phyloP scores from a whole-genome alignment of 495 filamentous ascomycete species.

The Aspergillus sparsus region DNA sequence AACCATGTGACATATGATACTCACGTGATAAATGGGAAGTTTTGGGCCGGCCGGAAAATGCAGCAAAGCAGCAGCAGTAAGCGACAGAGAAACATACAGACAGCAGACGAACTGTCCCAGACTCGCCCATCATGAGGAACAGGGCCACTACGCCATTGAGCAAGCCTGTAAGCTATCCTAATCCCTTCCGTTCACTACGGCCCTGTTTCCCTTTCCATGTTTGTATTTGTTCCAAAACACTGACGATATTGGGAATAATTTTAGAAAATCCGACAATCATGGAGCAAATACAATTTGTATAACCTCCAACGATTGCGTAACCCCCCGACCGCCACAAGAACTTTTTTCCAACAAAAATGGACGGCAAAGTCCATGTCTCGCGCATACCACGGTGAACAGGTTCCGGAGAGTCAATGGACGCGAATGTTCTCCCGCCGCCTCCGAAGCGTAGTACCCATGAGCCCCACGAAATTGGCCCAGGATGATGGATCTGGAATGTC shows the following conservation, averaged over 20 bases:
- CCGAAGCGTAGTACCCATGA: conserved; percentile 82
- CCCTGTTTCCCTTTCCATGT: conserved; percentile 7
- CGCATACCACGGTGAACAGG: conserved; percentile 90
- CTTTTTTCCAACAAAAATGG: conserved; percentile 99
- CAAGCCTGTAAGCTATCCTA: conserved; percentile 39
- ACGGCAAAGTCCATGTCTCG: conserved; percentile 76
- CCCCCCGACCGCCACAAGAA: conserved; percentile 46
- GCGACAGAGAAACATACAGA: conserved; percentile 15
- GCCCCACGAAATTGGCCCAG: conserved; percentile 68
- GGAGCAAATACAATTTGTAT: conserved; percentile 97
- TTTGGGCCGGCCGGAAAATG: conserved; percentile 30
- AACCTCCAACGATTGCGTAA: conserved; percentile 63
- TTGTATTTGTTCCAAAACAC: background rate
- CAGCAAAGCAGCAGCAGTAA: conserved; percentile 13
- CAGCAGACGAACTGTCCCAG: conserved; percentile 4
- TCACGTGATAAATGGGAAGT: conserved; percentile 43
- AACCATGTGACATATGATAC: conserved; percentile 5
- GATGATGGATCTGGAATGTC: conserved; percentile 80
- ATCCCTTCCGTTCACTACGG: background rate
- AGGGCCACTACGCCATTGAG: conserved; percentile 48
- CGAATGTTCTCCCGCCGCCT: conserved; percentile 83
- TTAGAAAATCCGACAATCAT: conserved; percentile 92
- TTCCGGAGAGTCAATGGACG: conserved; percentile 86
- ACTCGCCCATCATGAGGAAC: conserved; percentile 47
- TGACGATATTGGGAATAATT: background rate